These are phyloP conservation scores for Arthrobotrys iridis DNA, from an alignment of 2,329 filamentous ascomycete genomes.

Conservation along the genomic window DNA sequence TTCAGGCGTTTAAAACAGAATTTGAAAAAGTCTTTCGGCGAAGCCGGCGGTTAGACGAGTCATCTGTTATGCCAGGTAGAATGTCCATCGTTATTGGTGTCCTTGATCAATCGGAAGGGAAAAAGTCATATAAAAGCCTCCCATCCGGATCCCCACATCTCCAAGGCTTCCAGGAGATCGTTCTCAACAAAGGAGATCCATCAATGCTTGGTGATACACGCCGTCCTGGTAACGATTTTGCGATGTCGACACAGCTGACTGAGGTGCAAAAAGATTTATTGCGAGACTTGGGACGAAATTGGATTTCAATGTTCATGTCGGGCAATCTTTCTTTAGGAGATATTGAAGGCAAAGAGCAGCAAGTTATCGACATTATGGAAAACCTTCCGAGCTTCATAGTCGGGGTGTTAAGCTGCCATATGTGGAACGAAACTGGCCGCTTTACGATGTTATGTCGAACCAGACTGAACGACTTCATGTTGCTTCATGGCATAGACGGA, in stretches of 20 bases:
- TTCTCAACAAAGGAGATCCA: conserved; percentile 50
- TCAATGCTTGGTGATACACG: conserved; percentile 55
- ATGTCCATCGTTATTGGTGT: conserved; percentile 55
- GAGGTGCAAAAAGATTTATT: conserved; percentile 54
- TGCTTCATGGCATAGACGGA: conserved; percentile 52
- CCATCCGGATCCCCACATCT: conserved; percentile 49
- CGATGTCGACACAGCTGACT: conserved; percentile 54
- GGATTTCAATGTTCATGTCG: conserved; percentile 53
- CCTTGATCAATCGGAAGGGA: conserved; percentile 53
- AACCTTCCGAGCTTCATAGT: conserved; percentile 48
- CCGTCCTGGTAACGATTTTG: conserved; percentile 46
- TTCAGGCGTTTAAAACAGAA: conserved; percentile 49
- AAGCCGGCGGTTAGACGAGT: conserved; percentile 51
- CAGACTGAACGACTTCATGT: conserved; percentile 51
- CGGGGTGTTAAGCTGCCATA: conserved; percentile 48
- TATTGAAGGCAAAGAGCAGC: conserved; percentile 40
- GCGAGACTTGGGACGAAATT: conserved; percentile 51
- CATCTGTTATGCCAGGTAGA: conserved; percentile 54
- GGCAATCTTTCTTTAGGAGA: conserved; percentile 42
- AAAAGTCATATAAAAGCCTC: conserved; percentile 53
- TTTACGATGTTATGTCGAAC: conserved; percentile 53
- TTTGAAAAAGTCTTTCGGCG: conserved; percentile 54
- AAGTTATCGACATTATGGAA: conserved; percentile 50
- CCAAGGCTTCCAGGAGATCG: conserved; percentile 51
- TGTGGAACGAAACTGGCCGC: conserved; percentile 52